phyloP scores from a whole-genome alignment of 2,329 filamentous ascomycete genomes.

The Ceratocystis albifundus region DNA sequence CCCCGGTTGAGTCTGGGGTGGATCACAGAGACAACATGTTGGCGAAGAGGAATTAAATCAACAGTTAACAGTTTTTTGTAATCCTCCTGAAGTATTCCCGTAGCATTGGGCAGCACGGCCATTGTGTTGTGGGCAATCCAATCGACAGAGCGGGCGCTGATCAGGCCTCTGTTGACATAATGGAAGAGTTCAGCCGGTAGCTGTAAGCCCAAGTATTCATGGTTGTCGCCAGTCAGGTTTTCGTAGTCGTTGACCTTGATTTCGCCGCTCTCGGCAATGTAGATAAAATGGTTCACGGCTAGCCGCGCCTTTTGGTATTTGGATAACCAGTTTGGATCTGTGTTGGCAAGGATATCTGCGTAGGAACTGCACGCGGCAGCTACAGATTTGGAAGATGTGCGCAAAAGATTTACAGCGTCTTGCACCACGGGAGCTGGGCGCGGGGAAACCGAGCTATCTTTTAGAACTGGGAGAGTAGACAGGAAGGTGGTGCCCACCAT shows the following conservation, averaged over 20 bases:
- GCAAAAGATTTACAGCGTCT: slow-evolving; percentile 68
- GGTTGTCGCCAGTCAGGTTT: slow-evolving; percentile 67
- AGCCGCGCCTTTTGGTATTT: slow-evolving; percentile 78
- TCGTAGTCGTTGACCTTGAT: slow-evolving; percentile 63
- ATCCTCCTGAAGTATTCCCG: slow-evolving; percentile 65
- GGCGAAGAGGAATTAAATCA: slow-evolving; percentile 61
- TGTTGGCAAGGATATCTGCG: slow-evolving; percentile 62
- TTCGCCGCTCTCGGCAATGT: slow-evolving; percentile 65
- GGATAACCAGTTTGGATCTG: slow-evolving; percentile 66
- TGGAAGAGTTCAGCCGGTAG: slow-evolving; percentile 82
- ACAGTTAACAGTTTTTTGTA: slow-evolving; percentile 70
- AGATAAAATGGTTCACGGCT: slow-evolving; percentile 76
- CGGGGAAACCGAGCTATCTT: slow-evolving; percentile 45
- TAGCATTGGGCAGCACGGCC: slow-evolving; percentile 68
- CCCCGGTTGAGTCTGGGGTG: slow-evolving; percentile 71
- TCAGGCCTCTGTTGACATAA: slow-evolving; percentile 73
- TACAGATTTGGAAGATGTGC: slow-evolving; percentile 55
- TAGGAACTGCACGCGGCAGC: slow-evolving; percentile 63
- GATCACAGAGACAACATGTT: slow-evolving; percentile 65
- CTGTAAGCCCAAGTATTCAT: slow-evolving; percentile 81
- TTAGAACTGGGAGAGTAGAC: slow-evolving; percentile 64
- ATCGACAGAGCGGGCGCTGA: slow-evolving; percentile 67
- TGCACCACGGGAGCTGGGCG: slow-evolving; percentile 51
- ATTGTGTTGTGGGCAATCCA: slow-evolving; percentile 74
- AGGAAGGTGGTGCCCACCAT: slow-evolving; percentile 75